Evolutionary conservation across 2,329 filamentous ascomycete species (phyloP).

Genomic region (Acephala macrosclerotiorum): DNA sequence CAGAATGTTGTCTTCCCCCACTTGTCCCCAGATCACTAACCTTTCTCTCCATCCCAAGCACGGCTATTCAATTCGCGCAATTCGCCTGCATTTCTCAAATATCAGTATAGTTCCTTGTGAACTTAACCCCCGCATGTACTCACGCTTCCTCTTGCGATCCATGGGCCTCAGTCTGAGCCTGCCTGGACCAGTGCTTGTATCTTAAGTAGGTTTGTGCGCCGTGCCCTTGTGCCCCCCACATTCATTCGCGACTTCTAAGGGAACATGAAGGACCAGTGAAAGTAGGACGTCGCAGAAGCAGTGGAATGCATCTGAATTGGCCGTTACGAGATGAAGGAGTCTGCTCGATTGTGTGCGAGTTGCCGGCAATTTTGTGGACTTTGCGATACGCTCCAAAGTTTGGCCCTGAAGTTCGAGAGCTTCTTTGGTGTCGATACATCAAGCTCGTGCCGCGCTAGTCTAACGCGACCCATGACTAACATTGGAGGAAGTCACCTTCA

Average conservation of each 20-base stretch:
- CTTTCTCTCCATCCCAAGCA: slow-evolving; percentile 89
- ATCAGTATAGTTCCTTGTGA: slow-evolving; percentile 29
- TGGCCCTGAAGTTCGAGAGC: slow-evolving; percentile 15
- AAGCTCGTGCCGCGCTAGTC: slow-evolving; percentile 8
- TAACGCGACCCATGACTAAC: slow-evolving; percentile 2
- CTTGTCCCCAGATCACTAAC: slow-evolving; percentile 55
- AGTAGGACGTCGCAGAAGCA: slow-evolving; percentile 42
- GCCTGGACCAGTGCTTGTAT: slow-evolving; percentile 29
- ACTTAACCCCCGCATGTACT: slow-evolving; percentile 36
- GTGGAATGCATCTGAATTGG: slow-evolving; percentile 46
- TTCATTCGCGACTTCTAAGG: slow-evolving; percentile 44
- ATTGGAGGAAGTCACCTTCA: slow-evolving; percentile 2
- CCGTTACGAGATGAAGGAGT: slow-evolving; percentile 24
- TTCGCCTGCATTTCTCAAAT: slow-evolving; percentile 67
- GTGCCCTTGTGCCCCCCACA: slow-evolving; percentile 43
- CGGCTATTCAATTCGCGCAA: slow-evolving; percentile 86
- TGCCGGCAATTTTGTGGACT: slow-evolving; percentile 13
- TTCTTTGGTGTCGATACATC: slow-evolving; percentile 15
- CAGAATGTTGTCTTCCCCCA: slow-evolving; percentile 21
- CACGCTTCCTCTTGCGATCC: slow-evolving; percentile 72
- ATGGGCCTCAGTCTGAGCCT: slow-evolving; percentile 52
- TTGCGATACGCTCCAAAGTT: slow-evolving; percentile 16
- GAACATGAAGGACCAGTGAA: slow-evolving; percentile 43
- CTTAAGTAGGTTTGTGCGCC: slow-evolving; percentile 35
- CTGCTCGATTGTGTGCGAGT: slow-evolving; percentile 24